A percentile compares a stretch with the other conserved stretches of the same genome.
Conservation (phyloP, 2,329 filamentous ascomycete species). For the Trichoderma atrobrunneum region DNA sequence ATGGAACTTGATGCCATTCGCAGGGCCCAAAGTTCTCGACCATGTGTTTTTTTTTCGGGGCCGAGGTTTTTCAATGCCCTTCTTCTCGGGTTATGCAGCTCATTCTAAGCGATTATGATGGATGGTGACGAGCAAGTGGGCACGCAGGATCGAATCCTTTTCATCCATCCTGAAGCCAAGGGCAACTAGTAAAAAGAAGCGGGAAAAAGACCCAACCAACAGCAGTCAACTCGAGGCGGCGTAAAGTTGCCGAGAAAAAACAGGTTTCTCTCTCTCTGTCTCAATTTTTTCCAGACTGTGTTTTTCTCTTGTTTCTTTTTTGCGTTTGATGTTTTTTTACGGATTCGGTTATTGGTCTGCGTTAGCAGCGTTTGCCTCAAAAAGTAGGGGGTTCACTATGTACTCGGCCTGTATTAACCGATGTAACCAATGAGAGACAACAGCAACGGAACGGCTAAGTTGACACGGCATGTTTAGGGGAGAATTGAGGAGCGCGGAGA, state of each 20-base stretch:
- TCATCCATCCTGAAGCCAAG: not conserved
- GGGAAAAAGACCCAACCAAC: not conserved
- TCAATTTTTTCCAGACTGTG: not conserved
- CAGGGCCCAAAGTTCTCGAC: not conserved
- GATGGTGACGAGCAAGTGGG: not conserved
- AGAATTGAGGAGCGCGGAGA: not conserved
- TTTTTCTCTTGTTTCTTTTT: not conserved
- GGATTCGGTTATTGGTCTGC: not conserved
- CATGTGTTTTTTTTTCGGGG: not conserved
- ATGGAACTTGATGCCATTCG: not conserved
- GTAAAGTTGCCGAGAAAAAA: not conserved
- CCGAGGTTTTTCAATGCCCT: not conserved
- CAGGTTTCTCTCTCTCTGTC: not conserved
- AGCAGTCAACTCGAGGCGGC: not conserved
- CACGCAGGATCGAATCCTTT: constrained; percentile 1
- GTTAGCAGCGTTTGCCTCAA: not conserved
- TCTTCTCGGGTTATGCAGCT: not conserved
- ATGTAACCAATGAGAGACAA: constrained; percentile 8
- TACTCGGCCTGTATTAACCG: not conserved
- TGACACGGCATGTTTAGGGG: not conserved
- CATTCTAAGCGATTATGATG: not conserved
- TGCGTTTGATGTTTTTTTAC: not conserved
- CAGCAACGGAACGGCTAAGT: not conserved
- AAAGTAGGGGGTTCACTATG: not conserved
- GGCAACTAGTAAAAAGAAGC: not conserved